These are phyloP conservation scores for Linum tenue DNA, from an alignment of 345 rosid species.

Conservation along the genomic window DNA sequence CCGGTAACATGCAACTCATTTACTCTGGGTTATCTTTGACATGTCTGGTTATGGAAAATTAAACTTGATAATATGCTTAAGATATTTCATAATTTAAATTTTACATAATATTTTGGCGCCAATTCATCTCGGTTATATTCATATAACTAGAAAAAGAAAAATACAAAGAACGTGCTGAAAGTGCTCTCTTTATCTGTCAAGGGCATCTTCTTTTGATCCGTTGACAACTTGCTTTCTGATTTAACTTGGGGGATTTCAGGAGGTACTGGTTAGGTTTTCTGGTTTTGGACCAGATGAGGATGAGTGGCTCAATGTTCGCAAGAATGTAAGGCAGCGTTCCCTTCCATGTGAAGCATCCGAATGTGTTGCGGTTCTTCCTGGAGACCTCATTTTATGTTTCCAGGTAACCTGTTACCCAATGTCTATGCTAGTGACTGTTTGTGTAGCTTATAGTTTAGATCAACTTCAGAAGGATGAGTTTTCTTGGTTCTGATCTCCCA, in stretches of 20 bases:
- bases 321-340: constrained; percentile 80
- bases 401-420: constrained; percentile 41
- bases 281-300: constrained; percentile 96
- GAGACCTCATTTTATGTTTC: constrained; percentile 95
- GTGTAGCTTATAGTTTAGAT: neutral
- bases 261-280: constrained; percentile 83
- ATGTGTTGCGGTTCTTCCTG: constrained; percentile 98
- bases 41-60: too few relatives aligned
- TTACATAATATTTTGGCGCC: neutral
- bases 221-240: constrained; percentile 9
- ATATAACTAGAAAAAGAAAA: too few relatives aligned
- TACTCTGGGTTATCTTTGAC: too few relatives aligned
- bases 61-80: neutral
- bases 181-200: neutral
- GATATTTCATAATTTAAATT: too few relatives aligned
- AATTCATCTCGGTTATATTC: neutral
- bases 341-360: constrained; percentile 98
- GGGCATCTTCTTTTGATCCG: neutral
- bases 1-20: constrained; percentile 34
- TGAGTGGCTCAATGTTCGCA: constrained; percentile 87
- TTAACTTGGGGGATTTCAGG: constrained; percentile 43
- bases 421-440: neutral
- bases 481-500: neutral
- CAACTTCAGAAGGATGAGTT: neutral
- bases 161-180: neutral